Evolutionary conservation across 2,329 filamentous ascomycete genomes (phyloP).

Genomic region (Eurotiales sp.): DNA sequence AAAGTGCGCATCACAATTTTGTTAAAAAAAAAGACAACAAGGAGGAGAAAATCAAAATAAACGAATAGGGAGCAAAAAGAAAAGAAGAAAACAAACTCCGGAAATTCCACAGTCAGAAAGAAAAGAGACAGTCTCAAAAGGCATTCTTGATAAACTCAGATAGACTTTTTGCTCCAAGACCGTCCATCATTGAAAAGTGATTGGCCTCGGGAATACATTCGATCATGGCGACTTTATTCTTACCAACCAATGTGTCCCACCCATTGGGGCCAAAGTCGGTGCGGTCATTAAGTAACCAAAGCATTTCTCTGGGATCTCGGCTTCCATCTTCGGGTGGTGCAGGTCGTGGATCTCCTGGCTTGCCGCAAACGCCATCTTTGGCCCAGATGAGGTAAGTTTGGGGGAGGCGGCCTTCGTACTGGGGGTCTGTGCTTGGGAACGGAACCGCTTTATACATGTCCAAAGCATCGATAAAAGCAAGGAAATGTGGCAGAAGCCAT

Average conservation of each 20-base stretch:
- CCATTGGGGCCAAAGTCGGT: constrained; percentile 47
- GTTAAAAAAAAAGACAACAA: constrained; percentile 5
- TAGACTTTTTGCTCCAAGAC: constrained; percentile 10
- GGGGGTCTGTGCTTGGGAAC: constrained; percentile 27
- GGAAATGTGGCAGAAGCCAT: constrained; percentile 52
- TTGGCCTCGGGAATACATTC: constrained; percentile 31
- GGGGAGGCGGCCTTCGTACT: constrained; percentile 34
- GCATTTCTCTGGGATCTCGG: constrained; percentile 46
- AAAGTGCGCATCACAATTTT: not conserved
- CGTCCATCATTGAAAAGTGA: constrained; percentile 29
- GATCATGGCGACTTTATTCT: constrained; percentile 32
- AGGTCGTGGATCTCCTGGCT: constrained; percentile 38
- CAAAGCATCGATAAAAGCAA: constrained; percentile 47
- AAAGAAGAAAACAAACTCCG: not conserved
- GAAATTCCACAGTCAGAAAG: not conserved
- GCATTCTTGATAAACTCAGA: constrained; percentile 16
- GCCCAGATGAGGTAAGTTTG: constrained; percentile 48
- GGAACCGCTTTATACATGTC: constrained; percentile 41
- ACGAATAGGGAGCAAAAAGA: not conserved
- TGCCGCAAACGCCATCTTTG: constrained; percentile 45
- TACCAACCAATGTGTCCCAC: constrained; percentile 44
- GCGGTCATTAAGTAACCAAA: constrained; percentile 47
- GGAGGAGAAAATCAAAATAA: not conserved
- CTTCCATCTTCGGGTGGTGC: constrained; percentile 35
- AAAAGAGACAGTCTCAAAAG: not conserved